phyloP scores from a whole-genome alignment of 495 filamentous ascomycete genomes.

The Ascodesmis nigricans region DNA sequence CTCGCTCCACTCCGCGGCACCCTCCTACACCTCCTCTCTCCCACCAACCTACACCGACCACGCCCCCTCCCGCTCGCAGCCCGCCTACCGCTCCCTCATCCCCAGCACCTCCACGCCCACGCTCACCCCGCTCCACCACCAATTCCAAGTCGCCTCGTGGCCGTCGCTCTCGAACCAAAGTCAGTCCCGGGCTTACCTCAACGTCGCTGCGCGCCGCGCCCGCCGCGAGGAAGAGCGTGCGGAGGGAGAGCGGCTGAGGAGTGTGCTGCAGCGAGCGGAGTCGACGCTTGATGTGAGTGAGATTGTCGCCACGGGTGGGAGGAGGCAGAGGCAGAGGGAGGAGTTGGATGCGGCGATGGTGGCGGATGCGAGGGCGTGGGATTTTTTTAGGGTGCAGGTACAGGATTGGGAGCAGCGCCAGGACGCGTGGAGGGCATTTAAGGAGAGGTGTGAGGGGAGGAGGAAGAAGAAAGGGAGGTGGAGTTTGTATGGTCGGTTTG shows the following conservation, averaged over 20 bases:
- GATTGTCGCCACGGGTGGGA: neutral
- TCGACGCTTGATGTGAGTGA: neutral
- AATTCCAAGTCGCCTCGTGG: constrained; percentile 11
- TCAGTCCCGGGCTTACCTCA: constrained; percentile 16
- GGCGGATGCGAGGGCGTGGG: constrained; percentile 12
- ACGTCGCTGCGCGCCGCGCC: constrained; percentile 14
- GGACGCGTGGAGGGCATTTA: constrained; percentile 27
- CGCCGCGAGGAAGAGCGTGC: constrained; percentile 19
- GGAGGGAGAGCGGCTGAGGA: constrained; percentile 24
- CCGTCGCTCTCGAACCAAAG: constrained; percentile 9
- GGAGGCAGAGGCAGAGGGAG: no score
- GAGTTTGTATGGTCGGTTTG: neutral
- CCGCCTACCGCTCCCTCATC: constrained; percentile 9
- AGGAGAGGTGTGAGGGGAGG: constrained; percentile 8
- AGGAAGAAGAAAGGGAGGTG: constrained; percentile 2
- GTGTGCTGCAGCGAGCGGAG: constrained; percentile 16
- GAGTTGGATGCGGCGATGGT: neutral
- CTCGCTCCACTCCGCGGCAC: constrained; percentile 14
- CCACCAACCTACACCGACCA: constrained; percentile 8
- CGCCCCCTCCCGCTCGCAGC: neutral
- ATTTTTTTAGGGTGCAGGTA: constrained; percentile 25
- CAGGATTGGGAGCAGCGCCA: constrained; percentile 28
- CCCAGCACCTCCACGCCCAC: constrained; percentile 6
- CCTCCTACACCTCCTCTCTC: constrained; percentile 15
- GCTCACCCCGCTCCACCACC: constrained; percentile 6